Evolutionary conservation across 257 asterid species (phyloP), one percentile per base, ranked within the genome.

Genomic region (Anisodus tanguticus): DNA sequence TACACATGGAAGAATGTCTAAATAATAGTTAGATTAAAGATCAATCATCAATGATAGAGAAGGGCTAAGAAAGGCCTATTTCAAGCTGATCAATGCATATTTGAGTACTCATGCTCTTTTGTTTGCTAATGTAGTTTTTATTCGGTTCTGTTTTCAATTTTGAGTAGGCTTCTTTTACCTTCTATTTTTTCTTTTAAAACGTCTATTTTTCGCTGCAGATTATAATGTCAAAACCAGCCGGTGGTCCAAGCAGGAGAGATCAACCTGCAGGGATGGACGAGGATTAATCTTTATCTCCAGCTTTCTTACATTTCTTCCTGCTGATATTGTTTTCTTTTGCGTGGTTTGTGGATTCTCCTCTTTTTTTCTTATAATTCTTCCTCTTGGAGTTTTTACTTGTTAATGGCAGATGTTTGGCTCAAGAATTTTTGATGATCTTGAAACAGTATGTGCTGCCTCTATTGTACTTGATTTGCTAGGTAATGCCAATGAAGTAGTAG

Each of bases 201-300:
- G 9, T 67, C 26, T 59, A 22, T 19, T 47, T 72, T 59, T 60
- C n/a, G 43, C 63, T 81, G 83, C 89, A 91, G 93, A 91, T 91
- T 82, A 91, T 91, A 82, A 89, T 91, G 91, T 87, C 93, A 69
- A 91, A 89, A 82, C 93, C 92, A 31, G 93, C 93, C 49, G 93
- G 93, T 59, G 93, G 93, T 58, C 93, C 92, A 13, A 85, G 85
- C 78, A 80, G 89, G 83, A 86, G 84, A 62, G 86, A 85, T 37
- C 69, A 86, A 22, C 84, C 86, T 6, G 88, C 85, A 58, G 93
- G 90, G 54, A 88, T 57, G 78, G 78, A 85, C 58, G 92, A 91
- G 66, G 93, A 89, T 58, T 89, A 82, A 87, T 83, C 37, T 74
- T 58, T 43, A 77, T 76, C 19, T 22, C 81, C 26, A 45, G 43